Evolutionary conservation across 768 basidiomycete genomes (phyloP), one percentile per base, ranked within the genome.

Genomic region (Xerocomus brunneocitrinus): DNA sequence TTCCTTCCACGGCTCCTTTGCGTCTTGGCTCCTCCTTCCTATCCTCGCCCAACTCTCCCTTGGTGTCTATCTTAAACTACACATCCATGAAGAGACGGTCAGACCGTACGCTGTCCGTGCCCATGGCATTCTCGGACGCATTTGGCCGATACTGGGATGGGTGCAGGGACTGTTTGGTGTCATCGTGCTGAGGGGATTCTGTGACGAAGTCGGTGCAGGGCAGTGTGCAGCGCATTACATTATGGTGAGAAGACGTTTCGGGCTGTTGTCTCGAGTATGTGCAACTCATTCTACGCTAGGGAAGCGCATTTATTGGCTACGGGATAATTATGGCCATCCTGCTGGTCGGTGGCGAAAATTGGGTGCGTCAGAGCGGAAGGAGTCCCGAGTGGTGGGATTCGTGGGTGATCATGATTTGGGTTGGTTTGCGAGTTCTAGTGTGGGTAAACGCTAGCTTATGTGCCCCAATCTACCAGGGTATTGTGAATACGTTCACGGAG

Each of bases 401-500:
- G 12, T 85, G 84, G 83, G 69, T 79, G 16, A 79, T 79, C 36
- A 73, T 73, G 63, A 56, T 74, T n/a, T 79, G 78, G 78, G 77
- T 86, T 56, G 38, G 82, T 71, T 39, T 45, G 14, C 25, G 14
- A 13, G 22, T 39, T 31, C 46, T 41, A 7, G 22, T 19, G 16
- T 24, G 10, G 13, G 14, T 22, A n/a, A 28, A 38, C 41, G 14
- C 35, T 46, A 35, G 7, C 42, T 56, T 14, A 55, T 38, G 16
- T 43, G 2, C 12, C 12, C 10, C 14, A 7, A 34, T 47, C 51
- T 56, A 5, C 2, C 32, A 60, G 59, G 67, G 52, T 31, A 53
- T 61, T 82, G 87, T 97, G 52, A 95, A 97, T 60, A 95, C 93
- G 0, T 95, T 95, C 66, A 95, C 93, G 0, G 90, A 93, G 63